Conservation (phyloP, 2,329 filamentous ascomycete genomes). For the Elsinoe australis region DNA sequence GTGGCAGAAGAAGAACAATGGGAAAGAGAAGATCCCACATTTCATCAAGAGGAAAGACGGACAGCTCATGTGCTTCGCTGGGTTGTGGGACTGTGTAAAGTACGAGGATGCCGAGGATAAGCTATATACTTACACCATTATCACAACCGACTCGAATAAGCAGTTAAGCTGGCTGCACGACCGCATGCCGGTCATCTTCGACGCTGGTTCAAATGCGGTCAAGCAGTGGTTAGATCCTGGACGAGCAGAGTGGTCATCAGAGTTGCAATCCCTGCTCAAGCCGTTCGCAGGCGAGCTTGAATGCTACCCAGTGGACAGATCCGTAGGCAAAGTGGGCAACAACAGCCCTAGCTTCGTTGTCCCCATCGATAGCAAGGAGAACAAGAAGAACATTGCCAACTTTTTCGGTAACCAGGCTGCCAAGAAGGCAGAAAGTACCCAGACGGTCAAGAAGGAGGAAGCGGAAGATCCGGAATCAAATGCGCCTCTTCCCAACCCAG, state of each 20-base stretch:
- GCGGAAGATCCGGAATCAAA: constrained; percentile 40
- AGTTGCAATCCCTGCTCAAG: constrained; percentile 70
- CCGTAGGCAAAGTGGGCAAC: constrained; percentile 91
- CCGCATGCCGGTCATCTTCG: constrained; percentile 89
- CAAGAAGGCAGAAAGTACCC: constrained; percentile 31
- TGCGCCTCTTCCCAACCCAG: constrained; percentile 41
- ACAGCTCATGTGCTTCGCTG: constrained; percentile 78
- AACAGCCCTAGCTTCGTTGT: constrained; percentile 77
- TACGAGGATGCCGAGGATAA: constrained; percentile 66
- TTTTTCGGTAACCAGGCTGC: constrained; percentile 62
- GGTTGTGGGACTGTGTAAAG: constrained; percentile 80
- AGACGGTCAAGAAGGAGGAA: constrained; percentile 28
- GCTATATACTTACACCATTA: constrained; percentile 83
- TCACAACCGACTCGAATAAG: constrained; percentile 80
- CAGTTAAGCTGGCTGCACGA: constrained; percentile 83
- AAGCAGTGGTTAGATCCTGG: constrained; percentile 70
- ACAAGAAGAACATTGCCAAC: constrained; percentile 88
- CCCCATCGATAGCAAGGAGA: constrained; percentile 74
- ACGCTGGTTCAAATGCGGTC: constrained; percentile 64
- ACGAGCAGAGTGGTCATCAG: constrained; percentile 63
- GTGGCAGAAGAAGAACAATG: constrained; percentile 73
- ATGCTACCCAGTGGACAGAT: constrained; percentile 76
- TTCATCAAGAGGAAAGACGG: constrained; percentile 77
- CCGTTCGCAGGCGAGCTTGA: constrained; percentile 74
- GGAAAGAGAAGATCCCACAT: constrained; percentile 76